Conservation (phyloP, 2,329 filamentous ascomycete species). For the Colletotrichum sp. region DNA sequence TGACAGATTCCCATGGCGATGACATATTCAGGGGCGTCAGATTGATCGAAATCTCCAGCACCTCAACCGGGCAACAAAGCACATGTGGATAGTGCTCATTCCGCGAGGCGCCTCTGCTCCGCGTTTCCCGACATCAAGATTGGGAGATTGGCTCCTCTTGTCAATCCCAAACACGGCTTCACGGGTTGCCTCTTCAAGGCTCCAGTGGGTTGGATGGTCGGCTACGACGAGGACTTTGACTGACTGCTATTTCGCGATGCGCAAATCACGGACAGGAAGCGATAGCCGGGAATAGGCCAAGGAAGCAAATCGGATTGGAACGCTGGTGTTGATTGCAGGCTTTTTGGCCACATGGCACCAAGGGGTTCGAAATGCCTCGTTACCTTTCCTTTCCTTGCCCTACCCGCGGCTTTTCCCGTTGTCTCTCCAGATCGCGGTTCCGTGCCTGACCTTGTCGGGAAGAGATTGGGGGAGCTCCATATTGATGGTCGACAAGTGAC, state of each 20-base stretch:
- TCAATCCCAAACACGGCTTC: conserved; percentile 8
- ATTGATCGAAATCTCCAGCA: conserved; percentile 9
- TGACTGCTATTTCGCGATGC: background rate
- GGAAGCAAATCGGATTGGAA: background rate
- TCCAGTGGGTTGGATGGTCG: background rate
- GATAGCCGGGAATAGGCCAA: background rate
- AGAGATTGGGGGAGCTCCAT: background rate
- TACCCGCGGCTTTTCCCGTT: conserved; percentile 5
- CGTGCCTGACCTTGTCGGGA: background rate
- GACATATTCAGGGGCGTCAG: conserved; percentile 9
- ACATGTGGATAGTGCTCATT: conserved; percentile 12
- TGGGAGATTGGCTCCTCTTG: conserved; percentile 5
- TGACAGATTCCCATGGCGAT: background rate
- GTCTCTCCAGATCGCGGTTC: background rate
- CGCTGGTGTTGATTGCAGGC: background rate
- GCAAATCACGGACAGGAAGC: background rate
- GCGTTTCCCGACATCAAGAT: conserved; percentile 9
- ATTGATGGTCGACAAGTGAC: background rate
- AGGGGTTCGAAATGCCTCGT: background rate
- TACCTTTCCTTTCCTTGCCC: background rate
- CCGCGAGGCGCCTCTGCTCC: conserved; percentile 1
- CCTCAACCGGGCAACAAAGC: conserved; percentile 11
- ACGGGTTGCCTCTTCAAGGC: background rate
- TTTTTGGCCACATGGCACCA: conserved; percentile 9
- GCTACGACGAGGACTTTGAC: background rate